Percentiles rank a stretch among this genome's conserved stretches.
These are phyloP conservation scores for Dipteronia dyeriana DNA, from an alignment of 345 rosid species.

Conservation along the genomic window DNA sequence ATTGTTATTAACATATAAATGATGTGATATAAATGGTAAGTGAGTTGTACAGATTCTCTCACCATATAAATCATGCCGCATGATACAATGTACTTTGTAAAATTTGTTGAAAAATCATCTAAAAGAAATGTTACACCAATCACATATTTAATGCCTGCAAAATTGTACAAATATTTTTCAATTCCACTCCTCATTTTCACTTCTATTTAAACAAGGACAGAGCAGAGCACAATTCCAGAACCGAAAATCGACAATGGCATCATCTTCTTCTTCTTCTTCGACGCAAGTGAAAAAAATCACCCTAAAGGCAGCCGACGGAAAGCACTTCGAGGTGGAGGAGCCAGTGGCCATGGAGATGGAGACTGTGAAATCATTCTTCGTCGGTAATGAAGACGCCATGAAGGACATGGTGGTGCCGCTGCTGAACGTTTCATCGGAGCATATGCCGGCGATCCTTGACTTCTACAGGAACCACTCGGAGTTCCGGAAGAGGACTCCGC, in stretches of 20 bases:
- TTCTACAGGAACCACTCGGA: slow-evolving; percentile 29
- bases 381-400: slow-evolving; percentile 10
- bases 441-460: slow-evolving; percentile 14
- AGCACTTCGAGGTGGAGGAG: slow-evolving; percentile 29
- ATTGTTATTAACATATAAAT: too few species aligned
- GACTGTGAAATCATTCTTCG: slow-evolving; percentile 30
- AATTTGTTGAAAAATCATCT: too few species aligned
- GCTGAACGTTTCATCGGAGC: slow-evolving; percentile 26
- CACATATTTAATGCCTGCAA: too few species aligned
- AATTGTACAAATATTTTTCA: too few species aligned
- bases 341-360: slow-evolving; percentile 33
- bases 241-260: background rate
- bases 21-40: too few species aligned
- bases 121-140: too few species aligned
- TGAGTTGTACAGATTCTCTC: too few species aligned
- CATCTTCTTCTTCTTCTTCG: background rate
- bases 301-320: slow-evolving; percentile 27
- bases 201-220: too few species aligned
- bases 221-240: too few species aligned
- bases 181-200: too few species aligned
- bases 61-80: too few species aligned
- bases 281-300: slow-evolving; percentile 12
- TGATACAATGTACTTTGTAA: too few species aligned
- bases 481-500: background rate
- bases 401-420: slow-evolving; percentile 24